Evolutionary conservation across 2,329 filamentous ascomycete genomes (phyloP), one percentile per base, ranked within the genome.

Genomic region (Endothia cerciana): DNA sequence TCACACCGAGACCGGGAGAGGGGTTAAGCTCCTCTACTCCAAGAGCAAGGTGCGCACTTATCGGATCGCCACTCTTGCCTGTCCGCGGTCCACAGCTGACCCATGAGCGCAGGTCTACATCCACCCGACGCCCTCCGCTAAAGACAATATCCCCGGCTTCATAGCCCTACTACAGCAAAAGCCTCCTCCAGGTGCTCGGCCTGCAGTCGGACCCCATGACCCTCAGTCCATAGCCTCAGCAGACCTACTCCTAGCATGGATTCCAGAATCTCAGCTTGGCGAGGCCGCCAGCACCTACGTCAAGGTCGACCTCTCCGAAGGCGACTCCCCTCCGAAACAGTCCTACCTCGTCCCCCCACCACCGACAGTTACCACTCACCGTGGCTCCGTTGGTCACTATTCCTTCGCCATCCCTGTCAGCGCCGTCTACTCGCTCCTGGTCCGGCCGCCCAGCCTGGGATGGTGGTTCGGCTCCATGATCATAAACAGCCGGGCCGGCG

Each of bases 391-490:
- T 59, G 94, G 94, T 4, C 87, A 91, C 58, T 97, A 97, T 75
- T 89, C 95, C 1, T 99, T 99, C 74, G 93, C 94, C 1, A 86
- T 99, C 6, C 95, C 95, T 1, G 86, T 98, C 38, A 92, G 88
- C 70, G 91, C 94, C 69, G 90, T 99, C 68, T 99, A 96, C 78
- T 97, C 92, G 36, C 83, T 99, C 5, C 84, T 97, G 8, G 89
- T 99, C 47, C 88, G 95, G 1, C 94, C 94, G 3, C 96, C 95
- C 5, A 97, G 93, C 75, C 80, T 97, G 8, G 96, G 95, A 19
- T 99, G 95, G 96, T 99, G 95, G 95, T 97, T 96, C 76, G 95
- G 95, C 41, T 97, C 93, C 69, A 80, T 99, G 36, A 90, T 99
- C 65, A 92, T 99, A 80, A 99, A 99, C 76, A 93, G 92, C 1